Base-by-base conservation (phyloP, 148 eudicot genomes). In the Vaccinium corymbosum region DNA sequence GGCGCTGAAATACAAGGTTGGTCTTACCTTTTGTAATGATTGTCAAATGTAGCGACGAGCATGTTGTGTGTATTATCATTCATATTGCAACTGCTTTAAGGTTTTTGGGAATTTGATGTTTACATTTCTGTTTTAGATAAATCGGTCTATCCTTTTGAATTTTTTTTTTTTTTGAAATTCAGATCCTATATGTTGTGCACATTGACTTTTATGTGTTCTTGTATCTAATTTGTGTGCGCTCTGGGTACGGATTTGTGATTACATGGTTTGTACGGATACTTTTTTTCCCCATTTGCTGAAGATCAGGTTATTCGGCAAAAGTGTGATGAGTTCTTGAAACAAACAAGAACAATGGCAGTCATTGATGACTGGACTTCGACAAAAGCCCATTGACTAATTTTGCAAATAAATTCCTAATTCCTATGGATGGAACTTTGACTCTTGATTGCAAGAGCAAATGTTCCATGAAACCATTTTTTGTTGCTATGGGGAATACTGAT, bases 1-100 rank as follows among this genome's bases (percentile, higher is more conserved):
- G 76, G 87, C 89, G 61, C 93, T 95, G 84, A 94, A 94, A 12
- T 95, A 94, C 84, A 89, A 93, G 98, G 98, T 95, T 83, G 48
- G 32, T 48, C 20, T 49, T 29, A n/a, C 29, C 70, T 35, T 38
- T 0, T 35, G 77, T 16, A 1, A 73, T 42, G n/a, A 14, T 10
- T 38, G 77, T 17, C 50, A 73, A 38, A 35, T 16, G 51, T 1
- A 42, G 51, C 9, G 9, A 42, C 50, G 22, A 42, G 77, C 51
- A 73, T 42, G 25, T 6, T 51, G 81, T 32, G 57, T 53, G 19
- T 49, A 25, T 56, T 79, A 53, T 7, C 56, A 61, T 61, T 4
- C 42, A 29, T 64, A 64, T 64, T 7, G 35, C 32, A 64, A 64
- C 71, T 9, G 32, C 38, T 68, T 66, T 7, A 6, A 68, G 73